Conservation (phyloP, 2,329 filamentous ascomycete genomes). For the Tolypocladium album region DNA sequence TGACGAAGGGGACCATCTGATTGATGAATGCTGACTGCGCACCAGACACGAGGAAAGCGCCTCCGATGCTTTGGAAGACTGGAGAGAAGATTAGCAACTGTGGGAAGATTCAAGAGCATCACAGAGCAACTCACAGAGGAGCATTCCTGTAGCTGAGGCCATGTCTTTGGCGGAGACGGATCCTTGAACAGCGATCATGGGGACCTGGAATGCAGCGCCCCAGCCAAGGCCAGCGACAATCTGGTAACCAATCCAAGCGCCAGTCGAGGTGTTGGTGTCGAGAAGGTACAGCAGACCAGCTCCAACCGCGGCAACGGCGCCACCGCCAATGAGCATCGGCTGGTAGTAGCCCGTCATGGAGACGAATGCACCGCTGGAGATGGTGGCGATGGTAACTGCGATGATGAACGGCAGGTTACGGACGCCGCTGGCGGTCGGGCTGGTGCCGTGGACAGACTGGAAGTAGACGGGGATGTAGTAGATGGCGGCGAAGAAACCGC, state of each 20-base stretch:
- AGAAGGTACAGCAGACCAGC: not conserved
- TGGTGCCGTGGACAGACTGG: conserved; percentile 28
- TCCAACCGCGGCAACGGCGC: not conserved
- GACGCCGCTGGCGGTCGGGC: conserved; percentile 28
- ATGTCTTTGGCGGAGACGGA: conserved; percentile 29
- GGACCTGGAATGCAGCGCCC: not conserved
- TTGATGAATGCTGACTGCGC: conserved; percentile 37
- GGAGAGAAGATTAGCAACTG: conserved; percentile 5
- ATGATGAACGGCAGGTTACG: conserved; percentile 32
- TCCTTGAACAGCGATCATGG: conserved; percentile 3
- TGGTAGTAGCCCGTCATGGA: conserved; percentile 19
- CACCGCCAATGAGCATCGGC: conserved; percentile 33
- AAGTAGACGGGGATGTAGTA: conserved; percentile 39
- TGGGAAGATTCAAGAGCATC: not conserved
- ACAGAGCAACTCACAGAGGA: conserved; percentile 24
- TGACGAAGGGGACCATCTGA: conserved; percentile 25
- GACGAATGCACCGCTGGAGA: not conserved
- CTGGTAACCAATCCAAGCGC: not conserved
- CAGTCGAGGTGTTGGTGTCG: not conserved
- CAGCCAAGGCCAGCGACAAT: not conserved
- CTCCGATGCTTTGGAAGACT: conserved; percentile 40
- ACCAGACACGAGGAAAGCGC: conserved; percentile 37
- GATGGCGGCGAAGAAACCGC: conserved; percentile 31
- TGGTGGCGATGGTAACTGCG: not conserved
- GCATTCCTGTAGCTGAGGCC: conserved; percentile 33